These are phyloP conservation scores for Sporothrix pallida DNA, from an alignment of 2,329 filamentous ascomycete genomes.

Conservation along the genomic window DNA sequence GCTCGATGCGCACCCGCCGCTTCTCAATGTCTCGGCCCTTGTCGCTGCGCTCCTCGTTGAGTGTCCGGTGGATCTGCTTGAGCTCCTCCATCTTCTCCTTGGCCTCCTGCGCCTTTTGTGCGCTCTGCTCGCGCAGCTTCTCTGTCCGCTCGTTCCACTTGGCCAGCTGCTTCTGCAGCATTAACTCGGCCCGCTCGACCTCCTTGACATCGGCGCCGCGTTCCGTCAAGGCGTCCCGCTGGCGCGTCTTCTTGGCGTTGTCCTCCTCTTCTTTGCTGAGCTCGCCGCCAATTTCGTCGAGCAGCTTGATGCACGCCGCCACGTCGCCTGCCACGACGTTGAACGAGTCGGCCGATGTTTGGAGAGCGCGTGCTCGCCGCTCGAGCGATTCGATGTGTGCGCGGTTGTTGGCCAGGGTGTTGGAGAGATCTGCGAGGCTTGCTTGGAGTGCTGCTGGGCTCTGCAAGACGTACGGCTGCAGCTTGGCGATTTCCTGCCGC, in stretches of 20 bases:
- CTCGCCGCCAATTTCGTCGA: conserved; percentile 86
- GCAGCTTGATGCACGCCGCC: conserved; percentile 82
- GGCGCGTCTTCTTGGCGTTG: conserved; percentile 75
- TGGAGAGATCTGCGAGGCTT: conserved; percentile 79
- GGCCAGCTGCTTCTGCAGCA: conserved; percentile 81
- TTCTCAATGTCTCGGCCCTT: conserved; percentile 93
- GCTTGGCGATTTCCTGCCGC: conserved; percentile 84
- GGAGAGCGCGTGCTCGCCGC: conserved; percentile 82
- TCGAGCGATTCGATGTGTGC: conserved; percentile 86
- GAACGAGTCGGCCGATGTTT: conserved; percentile 92
- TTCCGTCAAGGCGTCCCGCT: conserved; percentile 86
- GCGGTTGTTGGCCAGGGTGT: conserved; percentile 78
- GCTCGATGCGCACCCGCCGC: conserved; percentile 89
- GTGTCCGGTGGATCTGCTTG: conserved; percentile 74
- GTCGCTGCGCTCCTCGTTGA: conserved; percentile 83
- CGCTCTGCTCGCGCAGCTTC: conserved; percentile 78
- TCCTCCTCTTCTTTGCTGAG: conserved; percentile 91
- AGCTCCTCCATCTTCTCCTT: conserved; percentile 91
- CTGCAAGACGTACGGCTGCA: conserved; percentile 90
- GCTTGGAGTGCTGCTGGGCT: conserved; percentile 83
- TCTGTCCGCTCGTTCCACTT: conserved; percentile 89
- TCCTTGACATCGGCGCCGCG: conserved; percentile 88
- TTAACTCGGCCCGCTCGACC: conserved; percentile 83
- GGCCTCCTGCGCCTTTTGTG: conserved; percentile 79
- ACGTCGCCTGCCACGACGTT: conserved; percentile 83